Conservation (phyloP, 495 filamentous ascomycete species). For the Aspergillus bridgeri region DNA sequence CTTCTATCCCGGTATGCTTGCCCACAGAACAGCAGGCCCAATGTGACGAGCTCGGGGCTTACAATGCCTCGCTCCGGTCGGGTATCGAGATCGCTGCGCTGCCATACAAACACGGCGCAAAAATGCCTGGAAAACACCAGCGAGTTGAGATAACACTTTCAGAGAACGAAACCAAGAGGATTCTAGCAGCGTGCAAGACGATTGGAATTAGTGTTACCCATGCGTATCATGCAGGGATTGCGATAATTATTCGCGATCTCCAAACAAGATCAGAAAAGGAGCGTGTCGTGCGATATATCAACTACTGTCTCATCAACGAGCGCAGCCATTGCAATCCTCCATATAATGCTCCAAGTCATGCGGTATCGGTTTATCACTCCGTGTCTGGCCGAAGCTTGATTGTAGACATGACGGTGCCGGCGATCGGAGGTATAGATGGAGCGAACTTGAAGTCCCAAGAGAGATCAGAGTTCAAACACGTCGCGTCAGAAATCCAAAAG, state of each 20-base stretch:
- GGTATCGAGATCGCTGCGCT: constrained; percentile 19
- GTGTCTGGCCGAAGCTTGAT: constrained; percentile 22
- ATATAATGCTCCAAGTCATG: constrained; percentile 18
- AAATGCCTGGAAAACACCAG: constrained; percentile 21
- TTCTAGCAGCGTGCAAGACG: constrained; percentile 15
- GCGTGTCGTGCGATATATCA: constrained; percentile 23
- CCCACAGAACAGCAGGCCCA: constrained; percentile 9
- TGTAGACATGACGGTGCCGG: constrained; percentile 21
- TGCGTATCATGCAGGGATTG: constrained; percentile 28
- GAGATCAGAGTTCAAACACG: constrained; percentile 10
- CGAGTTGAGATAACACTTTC: constrained; percentile 19
- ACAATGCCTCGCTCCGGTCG: constrained; percentile 14
- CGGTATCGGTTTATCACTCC: constrained; percentile 26
- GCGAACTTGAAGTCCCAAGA: not conserved
- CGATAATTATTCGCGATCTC: constrained; percentile 18
- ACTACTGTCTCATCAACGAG: constrained; percentile 26
- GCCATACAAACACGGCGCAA: constrained; percentile 9
- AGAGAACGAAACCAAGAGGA: constrained; percentile 8
- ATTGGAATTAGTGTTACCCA: constrained; percentile 21
- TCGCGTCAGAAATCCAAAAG: constrained; percentile 17
- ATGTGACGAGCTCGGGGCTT: constrained; percentile 7
- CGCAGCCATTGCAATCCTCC: constrained; percentile 19
- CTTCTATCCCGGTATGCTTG: constrained; percentile 15
- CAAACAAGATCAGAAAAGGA: constrained; percentile 6
- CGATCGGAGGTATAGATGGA: not conserved